These are phyloP conservation scores for Nemania abortiva DNA, from an alignment of 2,329 filamentous ascomycete species.

Conservation along the genomic window DNA sequence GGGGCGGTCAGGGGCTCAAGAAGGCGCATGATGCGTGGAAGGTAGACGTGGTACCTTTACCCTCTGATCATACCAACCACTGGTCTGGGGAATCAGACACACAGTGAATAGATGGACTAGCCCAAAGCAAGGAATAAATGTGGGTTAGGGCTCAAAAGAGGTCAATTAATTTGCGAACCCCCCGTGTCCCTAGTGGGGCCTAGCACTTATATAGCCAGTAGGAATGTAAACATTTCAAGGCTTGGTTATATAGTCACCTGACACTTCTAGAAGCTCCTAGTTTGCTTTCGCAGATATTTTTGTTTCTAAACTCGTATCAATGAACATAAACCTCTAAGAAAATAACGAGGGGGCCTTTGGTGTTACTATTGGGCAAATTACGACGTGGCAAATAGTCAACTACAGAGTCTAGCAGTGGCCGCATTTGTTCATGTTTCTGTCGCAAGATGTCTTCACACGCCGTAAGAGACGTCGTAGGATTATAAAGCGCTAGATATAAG, in stretches of 20 bases:
- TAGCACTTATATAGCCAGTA: no score
- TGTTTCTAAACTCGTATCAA: neutral
- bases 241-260: no score
- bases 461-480: neutral
- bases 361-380: neutral
- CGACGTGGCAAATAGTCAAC: neutral
- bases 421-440: neutral
- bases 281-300: neutral
- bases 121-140: no score
- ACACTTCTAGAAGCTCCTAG: slow-evolving; percentile 4
- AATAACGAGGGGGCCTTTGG: neutral
- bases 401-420: neutral
- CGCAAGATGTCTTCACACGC: neutral
- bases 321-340: neutral
- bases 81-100: no score
- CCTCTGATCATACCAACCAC: slow-evolving; percentile 39
- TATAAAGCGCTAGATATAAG: no score
- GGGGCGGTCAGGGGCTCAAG: slow-evolving; percentile 32
- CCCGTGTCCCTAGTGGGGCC: no score
- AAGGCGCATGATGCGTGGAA: slow-evolving; percentile 28
- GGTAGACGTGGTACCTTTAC: slow-evolving; percentile 30
- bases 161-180: no score
- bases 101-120: no score
- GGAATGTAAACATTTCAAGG: no score
- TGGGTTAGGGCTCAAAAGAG: no score